These are phyloP conservation scores for Geopyxis carbonaria DNA, from an alignment of 495 filamentous ascomycete species.

Conservation along the genomic window DNA sequence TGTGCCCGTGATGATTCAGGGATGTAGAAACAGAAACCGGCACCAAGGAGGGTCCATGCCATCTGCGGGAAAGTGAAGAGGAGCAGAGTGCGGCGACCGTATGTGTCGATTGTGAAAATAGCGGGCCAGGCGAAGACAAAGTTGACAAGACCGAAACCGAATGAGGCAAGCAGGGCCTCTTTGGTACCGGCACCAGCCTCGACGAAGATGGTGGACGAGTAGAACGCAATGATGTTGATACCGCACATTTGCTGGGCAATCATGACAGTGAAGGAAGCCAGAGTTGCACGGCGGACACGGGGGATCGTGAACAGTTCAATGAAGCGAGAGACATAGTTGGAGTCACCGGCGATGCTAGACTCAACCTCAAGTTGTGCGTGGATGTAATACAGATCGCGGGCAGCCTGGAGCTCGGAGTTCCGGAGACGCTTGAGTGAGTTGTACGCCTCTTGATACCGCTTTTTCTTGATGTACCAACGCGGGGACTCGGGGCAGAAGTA, in stretches of 20 bases:
- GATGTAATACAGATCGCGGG: conserved; percentile 70
- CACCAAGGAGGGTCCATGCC: conserved; percentile 35
- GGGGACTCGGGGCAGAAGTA: conserved; percentile 40
- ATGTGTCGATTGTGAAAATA: conserved; percentile 51
- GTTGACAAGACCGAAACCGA: conserved; percentile 51
- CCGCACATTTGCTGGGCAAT: conserved; percentile 46
- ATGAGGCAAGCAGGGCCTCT: conserved; percentile 51
- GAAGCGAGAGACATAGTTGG: conserved; percentile 31
- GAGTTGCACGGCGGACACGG: conserved; percentile 54
- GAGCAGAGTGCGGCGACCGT: conserved; percentile 43
- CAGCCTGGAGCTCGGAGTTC: conserved; percentile 53
- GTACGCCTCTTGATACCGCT: conserved; percentile 47
- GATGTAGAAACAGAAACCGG: conserved; percentile 43
- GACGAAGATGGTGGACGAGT: conserved; percentile 56
- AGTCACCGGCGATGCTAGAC: conserved; percentile 48
- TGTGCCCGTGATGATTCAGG: conserved; percentile 32
- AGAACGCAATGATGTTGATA: conserved; percentile 55
- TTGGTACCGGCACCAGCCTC: conserved; percentile 41
- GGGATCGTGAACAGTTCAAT: conserved; percentile 56
- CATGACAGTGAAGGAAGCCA: conserved; percentile 61
- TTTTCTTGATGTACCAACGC: conserved; percentile 62
- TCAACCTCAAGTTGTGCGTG: conserved; percentile 52
- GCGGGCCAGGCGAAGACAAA: conserved; percentile 51
- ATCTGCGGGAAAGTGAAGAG: conserved; percentile 50
- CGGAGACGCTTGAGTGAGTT: conserved; percentile 45